Base-by-base conservation (phyloP, 257 asterid genomes). In the Forsythia suspensa region DNA sequence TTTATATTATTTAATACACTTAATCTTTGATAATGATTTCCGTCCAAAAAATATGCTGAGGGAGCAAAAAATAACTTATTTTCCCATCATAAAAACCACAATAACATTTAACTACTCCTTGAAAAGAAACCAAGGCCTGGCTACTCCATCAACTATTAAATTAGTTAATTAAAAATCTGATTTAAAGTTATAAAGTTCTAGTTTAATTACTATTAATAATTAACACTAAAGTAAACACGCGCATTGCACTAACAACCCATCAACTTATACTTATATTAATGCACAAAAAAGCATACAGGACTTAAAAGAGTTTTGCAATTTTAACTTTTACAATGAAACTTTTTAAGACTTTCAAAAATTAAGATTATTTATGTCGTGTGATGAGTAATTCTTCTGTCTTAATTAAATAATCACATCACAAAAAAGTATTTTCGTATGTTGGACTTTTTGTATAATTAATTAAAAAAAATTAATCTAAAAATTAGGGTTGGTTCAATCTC, bases 401-500 rank as follows among this genome's bases (percentile, higher is more conserved):
- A 44, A 44, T 5, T 6, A 41, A 41, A 44, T 3, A 3, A 48
- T 48, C 55, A 18, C 57, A 48, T n/a, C 18, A 4, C 57, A 13
- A 13, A 13, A 13, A 7, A 15, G 59, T 2, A 2, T 48, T 48
- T 48, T 13, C 59, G 2, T 15, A 12, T 2, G n/a, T 48, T 12
- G 55, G 10, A 21, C 66, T 2, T 57, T n/a, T 57, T 21, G 24
- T n/a, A 24, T 59, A 34, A 59, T 59, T 59, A 20, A 51, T 16
- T 16, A 72, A 4, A 3, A 21, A 8, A 12, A 70, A 67, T 4
- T 36, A 83, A 43, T 77, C 6, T 18, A 59, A 80, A 77, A 59
- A 20, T n/a, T 16, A 77, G 34, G 71, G 77, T 82, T 84, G 80
- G 74, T 74, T 42, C 87, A 80, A 41, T 44, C 43, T 61, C 65